Evolutionary conservation across 495 filamentous ascomycete species (phyloP), one percentile per base, ranked within the genome.

Genomic region (Trichocladium uniseriatum): DNA sequence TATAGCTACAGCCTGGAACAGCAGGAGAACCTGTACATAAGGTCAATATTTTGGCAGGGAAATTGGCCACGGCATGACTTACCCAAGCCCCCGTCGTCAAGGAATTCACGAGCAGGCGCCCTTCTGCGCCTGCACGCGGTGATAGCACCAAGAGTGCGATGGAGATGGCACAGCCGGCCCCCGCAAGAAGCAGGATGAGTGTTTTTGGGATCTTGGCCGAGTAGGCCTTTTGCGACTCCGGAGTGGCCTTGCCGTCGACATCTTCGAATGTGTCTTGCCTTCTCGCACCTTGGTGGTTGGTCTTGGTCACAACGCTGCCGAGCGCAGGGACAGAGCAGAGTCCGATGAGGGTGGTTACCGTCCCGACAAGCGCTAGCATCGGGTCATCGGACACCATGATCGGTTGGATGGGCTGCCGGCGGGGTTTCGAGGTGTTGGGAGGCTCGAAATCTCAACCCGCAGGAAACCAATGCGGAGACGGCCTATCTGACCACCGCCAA

Each of bases 231-330:
- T 77, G 53, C 5, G 78, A 74, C 52, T 81, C 73, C 38, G 70
- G 66, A 0, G 75, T 81, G 27, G 80, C 78, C 52, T 67, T 63
- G 45, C 82, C 82, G 62, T 86, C 82, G 53, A 71, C 66, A 60
- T 86, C 82, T 59, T 79, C 69, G 51, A 84, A 86, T 5, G 69
- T 51, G 1, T 68, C 65, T 31, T 60, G 57, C 44, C 60, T 69
- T 7, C 6, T 24, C 9, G 55, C 54, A 22, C 58, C 60, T 47
- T 60, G 62, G 16, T 50, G 62, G 38, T 54, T 53, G 18, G 69
- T 36, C 32, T 59, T 61, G 19, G 50, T 39, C 16, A 56, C 41
- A 18, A 68, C 43, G 45, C 57, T 57, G 31, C 64, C 45, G 13
- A 57, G 44, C 4, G 70, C 65, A 15, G 70, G 70, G 38, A 67